These are phyloP conservation scores for Quercus suber DNA, from an alignment of 306 rosid species.

Conservation along the genomic window DNA sequence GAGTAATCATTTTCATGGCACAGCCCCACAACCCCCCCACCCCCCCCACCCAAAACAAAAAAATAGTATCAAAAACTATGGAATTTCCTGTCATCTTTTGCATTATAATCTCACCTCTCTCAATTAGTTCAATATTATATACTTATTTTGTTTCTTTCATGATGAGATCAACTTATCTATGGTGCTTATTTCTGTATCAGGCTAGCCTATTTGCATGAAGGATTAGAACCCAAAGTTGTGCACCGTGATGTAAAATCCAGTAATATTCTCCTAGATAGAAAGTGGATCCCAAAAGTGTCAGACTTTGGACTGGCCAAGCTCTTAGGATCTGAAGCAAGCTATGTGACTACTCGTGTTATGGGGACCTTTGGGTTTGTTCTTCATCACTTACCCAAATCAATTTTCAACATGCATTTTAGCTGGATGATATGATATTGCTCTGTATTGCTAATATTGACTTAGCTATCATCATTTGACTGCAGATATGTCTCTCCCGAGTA, in stretches of 20 bases:
- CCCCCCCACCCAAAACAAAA: not conserved
- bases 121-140: not conserved
- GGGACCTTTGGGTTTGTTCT: slow-evolving; percentile 86
- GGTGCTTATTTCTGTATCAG: slow-evolving; percentile 41
- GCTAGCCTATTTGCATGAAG: slow-evolving; percentile 92
- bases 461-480: slow-evolving; percentile 19
- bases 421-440: not conserved
- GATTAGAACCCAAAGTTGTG: slow-evolving; percentile 97
- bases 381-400: slow-evolving; percentile 4
- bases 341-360: slow-evolving; percentile 96
- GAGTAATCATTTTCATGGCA: not conserved
- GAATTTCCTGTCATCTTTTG: not conserved
- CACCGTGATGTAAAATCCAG: slow-evolving; percentile 96
- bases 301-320: slow-evolving; percentile 98
- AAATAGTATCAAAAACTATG: not conserved
- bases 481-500: slow-evolving; percentile 98
- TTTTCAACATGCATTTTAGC: not conserved
- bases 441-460: not conserved
- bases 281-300: slow-evolving; percentile 87
- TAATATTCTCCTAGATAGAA: slow-evolving; percentile 86
- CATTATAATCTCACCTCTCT: not conserved
- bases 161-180: not conserved
- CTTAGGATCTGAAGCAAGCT: slow-evolving; percentile 73
- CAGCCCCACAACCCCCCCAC: not conserved
- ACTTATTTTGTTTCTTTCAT: not conserved